Conservation (phyloP, 164 flowering plant species). For the Santalum album region DNA sequence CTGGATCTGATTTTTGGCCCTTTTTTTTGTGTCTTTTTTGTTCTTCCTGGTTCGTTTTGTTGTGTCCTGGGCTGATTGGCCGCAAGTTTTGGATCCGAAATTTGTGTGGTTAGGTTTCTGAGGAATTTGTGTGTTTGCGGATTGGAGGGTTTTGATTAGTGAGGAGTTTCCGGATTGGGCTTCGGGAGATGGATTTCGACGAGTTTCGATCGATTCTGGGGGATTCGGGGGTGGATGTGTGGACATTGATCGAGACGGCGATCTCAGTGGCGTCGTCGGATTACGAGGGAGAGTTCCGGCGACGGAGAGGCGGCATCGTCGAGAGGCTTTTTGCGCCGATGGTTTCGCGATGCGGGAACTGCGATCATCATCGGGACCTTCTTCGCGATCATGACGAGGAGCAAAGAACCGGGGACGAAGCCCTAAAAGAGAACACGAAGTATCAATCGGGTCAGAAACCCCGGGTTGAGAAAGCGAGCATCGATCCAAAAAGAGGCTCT, state of each 20-base stretch:
- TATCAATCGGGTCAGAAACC: too few relatives aligned
- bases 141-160: background rate
- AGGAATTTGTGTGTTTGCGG: background rate
- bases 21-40: too few relatives aligned
- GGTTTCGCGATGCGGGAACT: background rate
- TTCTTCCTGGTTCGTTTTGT: too few relatives aligned
- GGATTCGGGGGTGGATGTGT: background rate
- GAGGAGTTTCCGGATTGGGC: background rate
- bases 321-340: slow-evolving; percentile 1
- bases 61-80: too few relatives aligned
- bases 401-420: too few relatives aligned
- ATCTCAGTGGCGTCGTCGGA: background rate
- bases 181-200: slow-evolving; percentile 1
- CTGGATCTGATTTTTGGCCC: too few relatives aligned
- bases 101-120: background rate
- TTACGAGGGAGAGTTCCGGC: background rate
- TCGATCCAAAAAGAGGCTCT: background rate
- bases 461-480: background rate
- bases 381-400: too few relatives aligned
- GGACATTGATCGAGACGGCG: slow-evolving; percentile 3
- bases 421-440: too few relatives aligned
- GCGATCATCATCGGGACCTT: too few relatives aligned
- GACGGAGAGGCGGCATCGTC: background rate
- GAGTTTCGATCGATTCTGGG: background rate
- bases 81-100: background rate